phyloP scores from a whole-genome alignment of 306 rosid species.

The Castanea crenata region DNA sequence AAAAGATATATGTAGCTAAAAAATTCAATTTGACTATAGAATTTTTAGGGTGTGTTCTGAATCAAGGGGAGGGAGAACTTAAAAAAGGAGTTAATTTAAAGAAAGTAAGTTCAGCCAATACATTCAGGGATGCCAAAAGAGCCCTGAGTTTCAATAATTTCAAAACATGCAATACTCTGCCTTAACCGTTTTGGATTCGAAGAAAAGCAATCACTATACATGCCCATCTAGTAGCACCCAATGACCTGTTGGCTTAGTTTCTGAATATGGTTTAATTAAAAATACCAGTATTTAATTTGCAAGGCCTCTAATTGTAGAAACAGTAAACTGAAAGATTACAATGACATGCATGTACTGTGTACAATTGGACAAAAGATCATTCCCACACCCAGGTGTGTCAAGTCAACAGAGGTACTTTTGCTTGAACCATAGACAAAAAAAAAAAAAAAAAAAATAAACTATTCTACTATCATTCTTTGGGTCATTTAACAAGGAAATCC shows the following conservation, averaged over 20 bases:
- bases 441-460: too few species aligned
- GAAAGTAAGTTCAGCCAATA: not conserved
- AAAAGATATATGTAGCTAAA: too few species aligned
- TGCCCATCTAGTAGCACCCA: not conserved
- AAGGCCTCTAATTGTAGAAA: too few species aligned
- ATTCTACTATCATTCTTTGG: not conserved
- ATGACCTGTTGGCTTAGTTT: too few species aligned
- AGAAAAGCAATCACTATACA: not conserved
- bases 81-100: not conserved
- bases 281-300: too few species aligned
- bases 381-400: too few species aligned
- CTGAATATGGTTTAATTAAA: too few species aligned
- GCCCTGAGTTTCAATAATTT: not conserved
- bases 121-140: not conserved
- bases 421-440: too few species aligned
- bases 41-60: not conserved
- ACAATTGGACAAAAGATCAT: too few species aligned
- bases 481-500: not conserved
- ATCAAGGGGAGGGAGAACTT: not conserved
- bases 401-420: too few species aligned
- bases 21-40: not conserved
- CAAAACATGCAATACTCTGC: conserved; percentile 12
- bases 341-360: too few species aligned
- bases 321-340: too few species aligned
- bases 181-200: not conserved